phyloP scores from a whole-genome alignment of 2,329 filamentous ascomycete species.

The Hypocrella siamensis region DNA sequence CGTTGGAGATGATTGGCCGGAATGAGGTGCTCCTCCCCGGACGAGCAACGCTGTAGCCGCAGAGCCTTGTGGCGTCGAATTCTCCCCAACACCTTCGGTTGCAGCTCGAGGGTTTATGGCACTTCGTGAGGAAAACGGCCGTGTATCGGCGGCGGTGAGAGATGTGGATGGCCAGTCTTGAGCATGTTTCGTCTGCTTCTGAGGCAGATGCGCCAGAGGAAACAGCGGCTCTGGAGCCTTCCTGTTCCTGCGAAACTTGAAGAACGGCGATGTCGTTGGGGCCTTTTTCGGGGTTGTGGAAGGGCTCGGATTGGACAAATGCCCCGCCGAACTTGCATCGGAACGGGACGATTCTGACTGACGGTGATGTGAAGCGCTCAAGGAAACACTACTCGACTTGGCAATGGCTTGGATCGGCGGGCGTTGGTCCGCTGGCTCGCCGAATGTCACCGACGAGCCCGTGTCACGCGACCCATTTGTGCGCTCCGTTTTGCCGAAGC shows the following conservation, averaged over 20 bases:
- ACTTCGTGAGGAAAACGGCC: slow-evolving; percentile 20
- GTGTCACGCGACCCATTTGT: not conserved
- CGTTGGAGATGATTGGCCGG: slow-evolving; percentile 53
- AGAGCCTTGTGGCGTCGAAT: slow-evolving; percentile 14
- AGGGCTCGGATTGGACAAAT: slow-evolving; percentile 43
- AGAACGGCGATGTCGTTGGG: slow-evolving; percentile 56
- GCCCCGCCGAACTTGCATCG: slow-evolving; percentile 63
- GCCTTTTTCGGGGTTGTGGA: slow-evolving; percentile 43
- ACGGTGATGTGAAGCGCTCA: slow-evolving; percentile 32
- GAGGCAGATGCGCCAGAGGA: slow-evolving; percentile 70
- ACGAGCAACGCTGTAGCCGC: slow-evolving; percentile 33
- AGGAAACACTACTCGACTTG: slow-evolving; percentile 20
- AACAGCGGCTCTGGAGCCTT: slow-evolving; percentile 67
- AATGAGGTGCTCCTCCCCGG: slow-evolving; percentile 20
- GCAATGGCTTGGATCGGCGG: slow-evolving; percentile 13
- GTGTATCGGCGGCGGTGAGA: slow-evolving; percentile 18
- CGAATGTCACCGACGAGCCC: not conserved
- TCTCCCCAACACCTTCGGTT: slow-evolving; percentile 7
- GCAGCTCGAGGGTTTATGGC: slow-evolving; percentile 10
- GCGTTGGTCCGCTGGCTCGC: slow-evolving; percentile 9
- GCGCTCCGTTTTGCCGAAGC: not conserved
- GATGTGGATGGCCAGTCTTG: slow-evolving; percentile 24
- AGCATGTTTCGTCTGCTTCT: slow-evolving; percentile 33
- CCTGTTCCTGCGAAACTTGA: slow-evolving; percentile 63
- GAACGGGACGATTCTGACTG: slow-evolving; percentile 69